Conservation (phyloP, 768 basidiomycete species). For the Nidularia pulvinata region DNA sequence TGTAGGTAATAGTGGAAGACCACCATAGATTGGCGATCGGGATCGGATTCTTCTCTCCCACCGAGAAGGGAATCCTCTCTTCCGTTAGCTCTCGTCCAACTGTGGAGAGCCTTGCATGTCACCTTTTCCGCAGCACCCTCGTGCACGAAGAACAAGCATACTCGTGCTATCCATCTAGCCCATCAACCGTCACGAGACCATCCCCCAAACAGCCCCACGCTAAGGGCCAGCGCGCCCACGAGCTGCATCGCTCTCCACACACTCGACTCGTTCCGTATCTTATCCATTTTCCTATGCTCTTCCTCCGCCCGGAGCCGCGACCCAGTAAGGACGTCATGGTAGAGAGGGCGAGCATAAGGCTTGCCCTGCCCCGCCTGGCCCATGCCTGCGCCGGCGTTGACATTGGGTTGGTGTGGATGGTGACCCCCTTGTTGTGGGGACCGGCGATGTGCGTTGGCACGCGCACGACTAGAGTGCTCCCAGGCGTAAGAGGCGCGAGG, state of each 20-base stretch:
- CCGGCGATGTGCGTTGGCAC: constrained; percentile 13
- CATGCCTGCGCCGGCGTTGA: neutral
- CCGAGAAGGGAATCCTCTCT: no score
- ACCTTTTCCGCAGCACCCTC: neutral
- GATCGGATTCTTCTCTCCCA: no score
- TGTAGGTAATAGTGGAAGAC: no score
- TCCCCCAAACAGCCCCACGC: constrained; percentile 12
- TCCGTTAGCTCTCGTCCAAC: no score
- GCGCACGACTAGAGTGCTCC: constrained; percentile 20
- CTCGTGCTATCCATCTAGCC: no score
- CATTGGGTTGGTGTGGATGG: neutral
- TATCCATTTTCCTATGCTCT: constrained; percentile 18
- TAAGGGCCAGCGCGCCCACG: constrained; percentile 11
- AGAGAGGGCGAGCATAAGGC: constrained; percentile 9
- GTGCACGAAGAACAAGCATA: neutral
- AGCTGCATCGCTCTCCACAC: constrained; percentile 19
- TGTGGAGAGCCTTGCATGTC: no score
- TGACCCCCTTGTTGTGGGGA: constrained; percentile 11
- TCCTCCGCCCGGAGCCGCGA: constrained; percentile 17
- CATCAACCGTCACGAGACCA: neutral
- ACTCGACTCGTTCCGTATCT: constrained; percentile 15
- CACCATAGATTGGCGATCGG: no score
- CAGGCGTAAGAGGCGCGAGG: constrained; percentile 39
- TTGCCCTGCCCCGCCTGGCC: constrained; percentile 4
- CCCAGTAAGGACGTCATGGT: constrained; percentile 16